These are phyloP conservation scores for Fraxinus quadrangulata DNA, from an alignment of 257 asterid genomes.

Conservation along the genomic window DNA sequence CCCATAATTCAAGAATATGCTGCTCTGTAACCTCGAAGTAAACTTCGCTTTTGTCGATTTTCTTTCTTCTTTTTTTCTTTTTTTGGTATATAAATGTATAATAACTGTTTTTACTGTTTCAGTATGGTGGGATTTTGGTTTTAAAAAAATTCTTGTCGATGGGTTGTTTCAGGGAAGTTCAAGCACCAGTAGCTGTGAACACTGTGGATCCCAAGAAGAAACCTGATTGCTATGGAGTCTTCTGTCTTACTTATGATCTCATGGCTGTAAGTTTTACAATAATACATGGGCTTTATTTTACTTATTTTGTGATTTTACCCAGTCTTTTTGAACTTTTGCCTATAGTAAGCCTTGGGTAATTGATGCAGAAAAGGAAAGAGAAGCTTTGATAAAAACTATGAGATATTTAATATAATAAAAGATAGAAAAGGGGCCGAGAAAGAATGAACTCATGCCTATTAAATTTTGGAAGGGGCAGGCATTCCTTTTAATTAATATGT, in stretches of 20 bases:
- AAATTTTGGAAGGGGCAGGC: not conserved
- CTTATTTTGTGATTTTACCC: not conserved
- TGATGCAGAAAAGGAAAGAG: not conserved
- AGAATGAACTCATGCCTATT: not conserved
- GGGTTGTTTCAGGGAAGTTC: conserved; percentile 56
- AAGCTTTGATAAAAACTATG: no score
- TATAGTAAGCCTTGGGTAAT: not conserved
- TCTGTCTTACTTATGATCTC: conserved; percentile 98
- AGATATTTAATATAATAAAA: no score
- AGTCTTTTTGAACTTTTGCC: not conserved
- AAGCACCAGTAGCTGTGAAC: conserved; percentile 68
- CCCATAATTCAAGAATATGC: conserved; percentile 42
- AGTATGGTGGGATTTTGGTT: no score
- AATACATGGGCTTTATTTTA: conserved; percentile 20
- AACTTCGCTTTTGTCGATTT: conserved; percentile 7
- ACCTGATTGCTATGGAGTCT: conserved; percentile 85
- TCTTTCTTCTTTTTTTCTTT: no score
- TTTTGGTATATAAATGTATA: no score
- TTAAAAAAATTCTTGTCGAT: not conserved
- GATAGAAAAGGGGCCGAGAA: not conserved
- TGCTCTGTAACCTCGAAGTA: conserved; percentile 87
- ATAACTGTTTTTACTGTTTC: no score
- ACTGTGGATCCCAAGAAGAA: conserved; percentile 69
- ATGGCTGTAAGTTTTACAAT: conserved; percentile 65
- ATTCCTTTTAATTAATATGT: not conserved